Evolutionary conservation across 2,329 filamentous ascomycete species (phyloP).

Genomic region (Xylaria sp.): DNA sequence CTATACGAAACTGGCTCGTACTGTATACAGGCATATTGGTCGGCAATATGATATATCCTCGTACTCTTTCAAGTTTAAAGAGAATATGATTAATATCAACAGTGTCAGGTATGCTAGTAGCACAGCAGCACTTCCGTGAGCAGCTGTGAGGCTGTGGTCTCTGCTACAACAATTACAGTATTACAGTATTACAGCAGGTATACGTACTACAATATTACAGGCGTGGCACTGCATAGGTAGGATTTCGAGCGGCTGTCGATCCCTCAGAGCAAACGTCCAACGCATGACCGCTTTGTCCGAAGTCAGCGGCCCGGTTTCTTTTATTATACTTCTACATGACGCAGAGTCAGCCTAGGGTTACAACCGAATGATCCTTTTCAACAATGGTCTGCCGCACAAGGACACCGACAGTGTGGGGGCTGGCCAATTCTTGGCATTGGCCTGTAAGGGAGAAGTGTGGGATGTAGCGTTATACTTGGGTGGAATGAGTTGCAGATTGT

Average conservation of each 20-base stretch:
- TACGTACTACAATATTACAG: not conserved
- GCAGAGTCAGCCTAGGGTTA: slow-evolving; percentile 27
- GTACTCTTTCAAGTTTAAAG: too few relatives aligned
- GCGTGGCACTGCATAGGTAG: slow-evolving; percentile 13
- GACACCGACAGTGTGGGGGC: not conserved
- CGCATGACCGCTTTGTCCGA: slow-evolving; percentile 16
- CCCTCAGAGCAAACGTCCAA: not conserved
- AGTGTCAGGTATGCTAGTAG: too few relatives aligned
- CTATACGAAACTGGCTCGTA: too few relatives aligned
- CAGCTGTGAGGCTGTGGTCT: too few relatives aligned
- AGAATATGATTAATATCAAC: too few relatives aligned
- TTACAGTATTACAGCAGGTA: not conserved
- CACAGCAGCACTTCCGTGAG: too few relatives aligned
- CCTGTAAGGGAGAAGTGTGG: not conserved
- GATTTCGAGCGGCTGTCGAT: slow-evolving; percentile 14
- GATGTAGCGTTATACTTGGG: too few relatives aligned
- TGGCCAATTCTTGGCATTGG: slow-evolving; percentile 1
- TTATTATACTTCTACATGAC: slow-evolving; percentile 24
- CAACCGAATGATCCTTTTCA: slow-evolving; percentile 21
- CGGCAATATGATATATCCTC: too few relatives aligned
- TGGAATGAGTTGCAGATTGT: too few relatives aligned
- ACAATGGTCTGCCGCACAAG: slow-evolving; percentile 2
- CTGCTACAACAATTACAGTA: too few relatives aligned
- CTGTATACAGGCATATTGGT: too few relatives aligned
- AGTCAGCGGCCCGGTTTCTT: slow-evolving; percentile 22